These are phyloP conservation scores for Syzygium aromaticum DNA, from an alignment of 345 rosid genomes.

Conservation along the genomic window DNA sequence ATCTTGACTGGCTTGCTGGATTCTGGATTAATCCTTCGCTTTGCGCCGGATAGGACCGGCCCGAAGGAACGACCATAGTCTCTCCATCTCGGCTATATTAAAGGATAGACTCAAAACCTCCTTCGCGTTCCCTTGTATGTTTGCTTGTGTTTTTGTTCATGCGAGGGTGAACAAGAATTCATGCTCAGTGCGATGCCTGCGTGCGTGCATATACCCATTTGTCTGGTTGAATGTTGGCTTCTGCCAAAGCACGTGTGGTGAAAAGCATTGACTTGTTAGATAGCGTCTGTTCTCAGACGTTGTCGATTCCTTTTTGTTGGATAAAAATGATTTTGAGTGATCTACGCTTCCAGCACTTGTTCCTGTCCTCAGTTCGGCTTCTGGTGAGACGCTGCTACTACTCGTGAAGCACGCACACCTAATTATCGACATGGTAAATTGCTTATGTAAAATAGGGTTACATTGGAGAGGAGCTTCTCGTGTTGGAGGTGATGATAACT, in stretches of 20 bases:
- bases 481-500: too few species aligned
- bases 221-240: background rate
- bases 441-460: background rate
- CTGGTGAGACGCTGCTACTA: constrained; percentile 83
- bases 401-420: constrained; percentile 91
- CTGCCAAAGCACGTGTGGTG: background rate
- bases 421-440: constrained; percentile 69
- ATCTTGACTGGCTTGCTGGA: background rate
- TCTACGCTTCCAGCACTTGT: constrained; percentile 88
- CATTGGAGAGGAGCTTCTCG: too few species aligned
- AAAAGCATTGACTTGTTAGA: background rate
- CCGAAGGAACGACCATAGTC: background rate
- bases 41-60: background rate
- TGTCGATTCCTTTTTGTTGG: constrained; percentile 35
- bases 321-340: constrained; percentile 79
- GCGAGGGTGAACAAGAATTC: background rate
- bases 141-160: background rate
- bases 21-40: background rate
- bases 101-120: background rate
- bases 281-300: background rate
- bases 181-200: background rate
- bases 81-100: background rate
- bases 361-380: constrained; percentile 84
- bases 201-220: background rate
- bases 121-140: background rate